Base-by-base conservation (phyloP, 768 basidiomycete genomes). In the Auriscalpium orientale region DNA sequence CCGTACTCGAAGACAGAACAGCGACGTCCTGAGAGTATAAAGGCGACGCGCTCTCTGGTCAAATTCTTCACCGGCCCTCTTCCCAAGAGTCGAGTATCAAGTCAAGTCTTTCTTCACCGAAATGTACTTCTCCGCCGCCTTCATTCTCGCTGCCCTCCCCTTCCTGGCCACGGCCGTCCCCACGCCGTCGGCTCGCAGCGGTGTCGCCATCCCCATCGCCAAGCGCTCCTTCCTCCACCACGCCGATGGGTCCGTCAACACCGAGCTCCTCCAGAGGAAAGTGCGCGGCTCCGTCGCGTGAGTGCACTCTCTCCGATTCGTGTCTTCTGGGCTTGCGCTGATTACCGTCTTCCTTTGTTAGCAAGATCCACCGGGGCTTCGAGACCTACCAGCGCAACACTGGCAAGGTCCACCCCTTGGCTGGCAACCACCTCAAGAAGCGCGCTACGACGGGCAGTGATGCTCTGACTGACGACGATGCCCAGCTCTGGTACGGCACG, bases 401-500 rank as follows among this genome's bases (percentile, higher is more conserved):
- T 13, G 57, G 57, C 40, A 18, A 22, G n/a, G 13, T 1, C 4
- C 57, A 55, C n/a, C 57, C 57, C 6, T 18, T 37, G 15, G 55
- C 40, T 36, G 35, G 4, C 4, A 36, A 8, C 9, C 33, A 8
- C 9, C 33, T 53, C 46, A 47, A 21, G 15, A 53, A 49, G 22
- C 33, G 54, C 15, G 35, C 52, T 10, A 46, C 28, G 28, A 4
- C 36, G 15, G 38, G 40, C 28, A 28, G 51, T 43, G 33, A 12
- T 21, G 36, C 50, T 20, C 53, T 60, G 20, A 55, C 34, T 2
- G 51, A 57, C 46, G 15, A 45, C 18, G 9, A 20, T 6, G 40
- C 15, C 1, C 37, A n/a, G 12, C 52, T 57, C 20, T 60, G 58
- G 58, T 57, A 46, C 34, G 58, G 58, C 13, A 44, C 22, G 18